phyloP scores from a whole-genome alignment of 805 yeast species.

The Candida suzukii region DNA sequence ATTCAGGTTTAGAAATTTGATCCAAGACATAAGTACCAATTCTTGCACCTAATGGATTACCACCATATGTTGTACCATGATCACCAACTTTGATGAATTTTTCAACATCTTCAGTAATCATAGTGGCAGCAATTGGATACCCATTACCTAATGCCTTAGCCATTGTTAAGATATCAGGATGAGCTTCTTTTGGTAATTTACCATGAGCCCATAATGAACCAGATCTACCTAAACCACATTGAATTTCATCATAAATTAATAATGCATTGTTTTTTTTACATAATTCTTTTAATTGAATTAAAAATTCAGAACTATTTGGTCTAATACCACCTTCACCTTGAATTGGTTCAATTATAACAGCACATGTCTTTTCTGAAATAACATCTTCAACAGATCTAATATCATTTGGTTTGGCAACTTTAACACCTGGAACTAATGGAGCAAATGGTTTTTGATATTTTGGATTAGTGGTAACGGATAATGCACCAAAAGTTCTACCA shows the following conservation, averaged over 20 bases:
- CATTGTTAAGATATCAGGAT: conserved; percentile 89
- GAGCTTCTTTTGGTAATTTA: conserved; percentile 66
- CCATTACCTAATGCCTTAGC: conserved; percentile 98
- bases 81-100: conserved; percentile 76
- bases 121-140: conserved; percentile 90
- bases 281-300: conserved; percentile 55
- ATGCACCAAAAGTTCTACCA: conserved; percentile 91
- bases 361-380: conserved; percentile 67
- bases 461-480: conserved; percentile 86
- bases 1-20: conserved; percentile 51
- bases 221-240: conserved; percentile 91
- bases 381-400: conserved; percentile 49
- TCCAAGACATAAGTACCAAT: conserved; percentile 73
- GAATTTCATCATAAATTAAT: conserved; percentile 91
- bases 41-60: conserved; percentile 87
- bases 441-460: conserved; percentile 90
- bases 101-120: conserved; percentile 78
- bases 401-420: conserved; percentile 57
- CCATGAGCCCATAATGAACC: conserved; percentile 94
- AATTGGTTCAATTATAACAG: conserved; percentile 91
- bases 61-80: conserved; percentile 97
- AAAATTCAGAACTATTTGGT: conserved; percentile 56
- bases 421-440: conserved; percentile 87
- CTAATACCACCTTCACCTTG: conserved; percentile 98
- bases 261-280: conserved; percentile 66